A percentile compares a stretch with the other conserved stretches of the same genome.
Conservation (phyloP, 768 basidiomycete genomes). For the Agrocybe praecox region DNA sequence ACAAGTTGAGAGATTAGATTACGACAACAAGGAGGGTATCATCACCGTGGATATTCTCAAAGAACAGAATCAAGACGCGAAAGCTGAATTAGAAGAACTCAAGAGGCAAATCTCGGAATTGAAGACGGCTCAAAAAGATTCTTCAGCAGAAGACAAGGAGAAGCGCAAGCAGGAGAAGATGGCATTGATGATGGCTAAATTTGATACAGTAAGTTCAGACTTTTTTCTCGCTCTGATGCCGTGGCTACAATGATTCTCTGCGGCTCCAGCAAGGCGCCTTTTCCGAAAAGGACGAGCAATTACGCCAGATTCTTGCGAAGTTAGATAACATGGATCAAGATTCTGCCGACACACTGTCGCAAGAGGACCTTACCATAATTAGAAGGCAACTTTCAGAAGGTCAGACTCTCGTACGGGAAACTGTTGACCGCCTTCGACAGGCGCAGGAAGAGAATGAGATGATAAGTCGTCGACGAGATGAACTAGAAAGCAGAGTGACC, state of each 20-base stretch:
- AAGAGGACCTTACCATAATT: conserved; percentile 81
- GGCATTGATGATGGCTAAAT: conserved; percentile 99
- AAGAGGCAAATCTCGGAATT: conserved; percentile 77
- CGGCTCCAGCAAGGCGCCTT: conserved; percentile 79
- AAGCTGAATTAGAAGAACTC: conserved; percentile 88
- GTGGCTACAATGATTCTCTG: conserved; percentile 10
- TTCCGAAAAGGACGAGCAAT: conserved; percentile 94
- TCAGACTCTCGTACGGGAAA: conserved; percentile 83
- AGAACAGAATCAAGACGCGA: conserved; percentile 89
- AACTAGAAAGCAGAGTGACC: conserved; percentile 80
- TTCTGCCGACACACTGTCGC: conserved; percentile 60
- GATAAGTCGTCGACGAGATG: conserved; percentile 78
- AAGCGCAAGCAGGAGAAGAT: conserved; percentile 99
- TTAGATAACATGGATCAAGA: conserved; percentile 74
- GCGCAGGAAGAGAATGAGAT: conserved; percentile 93
- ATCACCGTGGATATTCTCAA: conserved; percentile 95
- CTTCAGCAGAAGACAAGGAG: conserved; percentile 94
- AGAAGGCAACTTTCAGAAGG: conserved; percentile 89
- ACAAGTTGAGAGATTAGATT: conserved; percentile 89
- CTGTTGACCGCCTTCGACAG: conserved; percentile 86
- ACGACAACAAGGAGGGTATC: conserved; percentile 92
- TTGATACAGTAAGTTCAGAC: conserved; percentile 79
- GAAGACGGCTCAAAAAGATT: conserved; percentile 81
- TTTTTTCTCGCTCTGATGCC: not conserved
- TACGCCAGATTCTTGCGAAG: conserved; percentile 82